A percentile compares a stretch with the other conserved stretches of the same genome.
These are phyloP conservation scores for Durio zibethinus DNA, from an alignment of 345 rosid genomes.

Conservation along the genomic window DNA sequence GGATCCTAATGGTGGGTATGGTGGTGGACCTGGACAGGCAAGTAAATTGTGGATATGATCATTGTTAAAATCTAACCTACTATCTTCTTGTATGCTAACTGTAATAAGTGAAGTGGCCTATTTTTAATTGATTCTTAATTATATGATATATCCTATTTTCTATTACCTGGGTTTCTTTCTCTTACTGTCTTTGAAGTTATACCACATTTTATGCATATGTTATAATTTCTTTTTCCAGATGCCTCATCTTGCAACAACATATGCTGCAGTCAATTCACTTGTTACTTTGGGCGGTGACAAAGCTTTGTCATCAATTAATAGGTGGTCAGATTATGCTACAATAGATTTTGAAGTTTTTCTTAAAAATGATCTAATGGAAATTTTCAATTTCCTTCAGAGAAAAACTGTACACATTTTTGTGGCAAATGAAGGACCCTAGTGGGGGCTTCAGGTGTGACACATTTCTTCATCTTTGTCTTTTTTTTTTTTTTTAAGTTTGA, in stretches of 20 bases:
- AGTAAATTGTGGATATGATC: constrained; percentile 29
- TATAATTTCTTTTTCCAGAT: constrained; percentile 44
- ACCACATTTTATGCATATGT: background rate
- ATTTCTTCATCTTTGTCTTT: background rate
- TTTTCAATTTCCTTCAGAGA: constrained; percentile 45
- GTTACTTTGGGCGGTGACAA: constrained; percentile 77
- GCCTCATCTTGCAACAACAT: constrained; percentile 97
- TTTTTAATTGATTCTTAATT: background rate
- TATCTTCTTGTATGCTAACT: background rate
- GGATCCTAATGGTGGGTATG: constrained; percentile 89
- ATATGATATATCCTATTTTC: background rate
- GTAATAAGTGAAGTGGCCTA: background rate
- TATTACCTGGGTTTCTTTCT: background rate
- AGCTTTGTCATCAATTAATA: constrained; percentile 71
- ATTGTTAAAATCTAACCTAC: background rate
- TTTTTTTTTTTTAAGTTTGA: background rate
- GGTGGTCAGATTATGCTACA: constrained; percentile 45
- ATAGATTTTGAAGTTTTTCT: constrained; percentile 5
- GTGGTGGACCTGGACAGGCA: constrained; percentile 99
- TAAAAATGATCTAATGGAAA: constrained; percentile 25
- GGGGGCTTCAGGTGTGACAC: constrained; percentile 83
- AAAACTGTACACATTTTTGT: constrained; percentile 49
- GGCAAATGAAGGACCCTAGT: constrained; percentile 66
- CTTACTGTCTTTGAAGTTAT: background rate
- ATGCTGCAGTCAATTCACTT: constrained; percentile 89